Base-by-base conservation (phyloP, 2,329 filamentous ascomycete species). In the Didymosphaeria variabile region DNA sequence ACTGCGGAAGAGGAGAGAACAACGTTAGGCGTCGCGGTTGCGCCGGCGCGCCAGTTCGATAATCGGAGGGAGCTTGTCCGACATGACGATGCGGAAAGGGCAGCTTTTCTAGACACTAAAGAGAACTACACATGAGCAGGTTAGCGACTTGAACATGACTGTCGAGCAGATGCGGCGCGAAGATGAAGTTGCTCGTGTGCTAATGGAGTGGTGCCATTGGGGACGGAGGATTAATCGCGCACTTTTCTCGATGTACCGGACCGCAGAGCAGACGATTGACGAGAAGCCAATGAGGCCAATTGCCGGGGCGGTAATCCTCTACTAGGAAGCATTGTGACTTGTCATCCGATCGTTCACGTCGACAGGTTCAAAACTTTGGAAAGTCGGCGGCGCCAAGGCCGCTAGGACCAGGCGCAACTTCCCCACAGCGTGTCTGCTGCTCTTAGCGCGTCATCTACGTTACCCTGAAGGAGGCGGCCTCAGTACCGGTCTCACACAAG, bases 251-350 rank as follows among this genome's bases (percentile, higher is more conserved):
- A 63, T 57, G 67, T 67, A 63, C 62, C 68, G 38, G 62, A 66
- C n/a, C 67, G 67, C 12, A 67, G 32, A 36, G 61, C 36, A 44
- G 63, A 62, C 36, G 71, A 69, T 34, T 70, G 71, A 34, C 68
- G 70, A 49, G 69, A 68, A 34, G 61, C 65, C 50, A 66, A 59
- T 21, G 68, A 63, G 44, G 61, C 60, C 45, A 73, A 67, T 61
- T 72, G 73, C 59, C 73, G 72, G 62, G 77, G 71, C 69, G 76
- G 78, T 45, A 82, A 69, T 65, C 81, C 81, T 79, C 81, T 81
- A 72, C 80, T 82, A 67, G 81, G 80, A 75, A 83, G 78, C 82
- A 83, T 83, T 60, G 72, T 76, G 67, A 66, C 66, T 61, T 72
- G 73, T 69, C 69, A 70, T 73, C 70, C 68, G 62, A 65, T 63